Evolutionary conservation across 345 rosid genomes (phyloP), one percentile per base, ranked within the genome.

Genomic region (Gossypium raimondii): DNA sequence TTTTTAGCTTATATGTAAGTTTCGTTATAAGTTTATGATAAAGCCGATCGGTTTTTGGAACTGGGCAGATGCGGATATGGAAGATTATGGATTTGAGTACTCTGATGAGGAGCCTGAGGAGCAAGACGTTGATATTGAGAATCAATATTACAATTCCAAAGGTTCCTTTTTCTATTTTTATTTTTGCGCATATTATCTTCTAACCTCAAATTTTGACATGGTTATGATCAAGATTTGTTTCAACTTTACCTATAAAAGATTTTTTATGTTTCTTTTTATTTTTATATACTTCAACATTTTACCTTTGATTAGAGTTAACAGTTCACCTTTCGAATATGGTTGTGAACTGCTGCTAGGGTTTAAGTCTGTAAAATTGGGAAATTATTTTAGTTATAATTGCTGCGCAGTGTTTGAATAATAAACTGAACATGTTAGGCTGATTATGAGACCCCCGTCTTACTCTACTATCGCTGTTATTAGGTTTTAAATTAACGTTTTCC

Each of bases 71-170:
- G 98, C 97, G 44, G 99, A 96, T 86, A 96, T 96, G 98, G 99
- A 93, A 78, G 99, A 96, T 82, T 96, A 96, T 64, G 99, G 99
- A 51, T 90, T 92, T 65, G 99, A 88, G 82, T 96, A 96, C 88
- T 96, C 99, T 27, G 98, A 96, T 60, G 98, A 93, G 79, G 99
- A 96, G 83, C 99, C 92, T 5, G 97, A 96, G 78, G 98, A 96
- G 63, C 97, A 96, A 80, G 98, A 96, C 74, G 98, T 92, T 76
- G 98, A 90, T 73, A 96, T 92, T 73, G 99, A 93, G 87, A 96
- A 96, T 67, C 99, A 96, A 76, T 96, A 96, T 67, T 96, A 96
- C 78, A 96, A 92, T 76, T 88, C 99, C 44, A 96, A 93, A 90
- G 97, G 98, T 89, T 47, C 52, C 4, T 51, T 22, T 51, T 11